Conservation (phyloP, 2,329 filamentous ascomycete genomes). For the Pseudogymnoascus sp. region DNA sequence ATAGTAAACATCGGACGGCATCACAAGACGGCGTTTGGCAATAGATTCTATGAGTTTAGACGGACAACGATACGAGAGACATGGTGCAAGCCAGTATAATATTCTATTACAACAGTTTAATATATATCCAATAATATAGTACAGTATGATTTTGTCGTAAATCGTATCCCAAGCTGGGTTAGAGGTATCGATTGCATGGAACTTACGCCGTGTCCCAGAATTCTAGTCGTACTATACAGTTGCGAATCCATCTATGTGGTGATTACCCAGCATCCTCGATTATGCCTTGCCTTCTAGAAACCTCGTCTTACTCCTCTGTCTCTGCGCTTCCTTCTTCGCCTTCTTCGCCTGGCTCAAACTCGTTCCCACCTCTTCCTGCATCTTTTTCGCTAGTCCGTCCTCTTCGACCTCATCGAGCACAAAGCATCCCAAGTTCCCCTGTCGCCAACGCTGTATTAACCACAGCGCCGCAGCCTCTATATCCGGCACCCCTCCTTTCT, state of each 20-base stretch:
- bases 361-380: conserved; percentile 40
- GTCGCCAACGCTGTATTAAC: conserved; percentile 75
- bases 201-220: neutral
- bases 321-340: conserved; percentile 52
- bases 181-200: neutral
- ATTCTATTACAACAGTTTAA: neutral
- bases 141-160: conserved; percentile 5
- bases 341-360: conserved; percentile 66
- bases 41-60: neutral
- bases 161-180: neutral
- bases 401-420: conserved; percentile 69
- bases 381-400: conserved; percentile 48
- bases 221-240: neutral
- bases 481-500: conserved; percentile 64
- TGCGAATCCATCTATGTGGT: neutral
- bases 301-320: conserved; percentile 31
- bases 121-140: neutral
- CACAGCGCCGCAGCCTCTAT: conserved; percentile 68
- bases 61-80: neutral
- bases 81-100: conserved; percentile 2
- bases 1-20: neutral
- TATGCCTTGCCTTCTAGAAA: neutral
- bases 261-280: neutral
- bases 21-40: neutral
- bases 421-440: conserved; percentile 68